Percentiles rank a stretch among this genome's conserved stretches.
These are phyloP conservation scores for Panellus pusillus DNA, from an alignment of 768 basidiomycete genomes.

Conservation along the genomic window DNA sequence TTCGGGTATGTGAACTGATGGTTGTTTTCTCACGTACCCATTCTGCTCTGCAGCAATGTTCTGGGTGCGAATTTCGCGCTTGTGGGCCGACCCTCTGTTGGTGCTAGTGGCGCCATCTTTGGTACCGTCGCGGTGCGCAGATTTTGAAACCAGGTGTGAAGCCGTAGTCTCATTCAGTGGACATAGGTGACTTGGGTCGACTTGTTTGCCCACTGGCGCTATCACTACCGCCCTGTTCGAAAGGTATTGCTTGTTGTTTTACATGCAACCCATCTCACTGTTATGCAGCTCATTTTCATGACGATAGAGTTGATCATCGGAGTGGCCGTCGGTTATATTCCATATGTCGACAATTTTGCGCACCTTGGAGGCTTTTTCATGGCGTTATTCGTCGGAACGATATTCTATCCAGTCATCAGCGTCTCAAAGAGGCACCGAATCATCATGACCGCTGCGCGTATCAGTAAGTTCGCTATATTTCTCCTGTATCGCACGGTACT, in stretches of 20 bases:
- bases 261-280: neutral
- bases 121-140: constrained; percentile 72
- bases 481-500: too few relatives aligned
- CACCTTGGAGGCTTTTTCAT: constrained; percentile 88
- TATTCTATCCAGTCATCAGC: constrained; percentile 89
- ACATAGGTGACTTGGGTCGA: constrained; percentile 80
- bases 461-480: constrained; percentile 23
- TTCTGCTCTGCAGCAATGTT: constrained; percentile 54
- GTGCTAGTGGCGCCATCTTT: constrained; percentile 92
- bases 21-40: neutral
- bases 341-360: constrained; percentile 85
- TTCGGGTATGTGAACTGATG: constrained; percentile 62
- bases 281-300: constrained; percentile 72
- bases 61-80: constrained; percentile 93
- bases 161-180: neutral
- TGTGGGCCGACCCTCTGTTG: constrained; percentile 84
- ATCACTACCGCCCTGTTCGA: constrained; percentile 77
- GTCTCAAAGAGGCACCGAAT: constrained; percentile 68
- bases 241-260: constrained; percentile 48
- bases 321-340: constrained; percentile 62
- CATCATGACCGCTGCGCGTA: constrained; percentile 72
- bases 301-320: constrained; percentile 85
- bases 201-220: constrained; percentile 88
- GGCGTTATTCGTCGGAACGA: constrained; percentile 79
- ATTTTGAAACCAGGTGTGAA: neutral